phyloP scores from a whole-genome alignment of 192 early-diverging fungal species.

The Linnemannia hyalina region DNA sequence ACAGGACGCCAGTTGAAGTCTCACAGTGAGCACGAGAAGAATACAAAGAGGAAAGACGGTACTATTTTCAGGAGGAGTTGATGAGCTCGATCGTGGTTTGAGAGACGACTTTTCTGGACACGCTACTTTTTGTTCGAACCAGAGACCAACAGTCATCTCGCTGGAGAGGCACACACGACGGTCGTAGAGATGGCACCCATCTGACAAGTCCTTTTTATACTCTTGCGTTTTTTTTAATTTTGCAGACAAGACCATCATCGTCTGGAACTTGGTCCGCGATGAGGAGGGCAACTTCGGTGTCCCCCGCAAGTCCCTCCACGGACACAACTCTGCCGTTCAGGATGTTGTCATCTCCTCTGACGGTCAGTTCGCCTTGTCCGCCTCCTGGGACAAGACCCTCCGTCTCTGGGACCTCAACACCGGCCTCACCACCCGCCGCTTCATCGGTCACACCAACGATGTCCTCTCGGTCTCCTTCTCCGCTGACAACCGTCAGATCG shows the following conservation, averaged over 20 bases:
- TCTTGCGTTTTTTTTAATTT: conserved; percentile 1
- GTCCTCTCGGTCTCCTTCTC: conserved; percentile 99
- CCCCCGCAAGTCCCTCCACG: conserved; percentile 89
- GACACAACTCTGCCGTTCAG: conserved; percentile 99
- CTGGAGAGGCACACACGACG: background rate
- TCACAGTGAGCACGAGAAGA: background rate
- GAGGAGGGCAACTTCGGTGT: conserved; percentile 90
- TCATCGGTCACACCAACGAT: conserved; percentile 98
- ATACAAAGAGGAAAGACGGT: background rate
- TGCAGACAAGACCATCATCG: conserved; percentile 97
- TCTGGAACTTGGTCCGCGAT: conserved; percentile 97
- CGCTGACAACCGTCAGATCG: conserved; percentile 99
- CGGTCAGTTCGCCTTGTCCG: conserved; percentile 98
- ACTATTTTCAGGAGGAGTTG: background rate
- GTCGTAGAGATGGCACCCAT: background rate
- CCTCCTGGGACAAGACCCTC: conserved; percentile 99
- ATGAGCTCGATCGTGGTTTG: background rate
- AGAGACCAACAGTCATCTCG: background rate
- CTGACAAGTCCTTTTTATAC: background rate
- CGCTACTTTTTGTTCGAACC: background rate
- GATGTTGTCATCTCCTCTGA: conserved; percentile 99
- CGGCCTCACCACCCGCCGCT: conserved; percentile 95
- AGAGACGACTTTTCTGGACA: background rate
- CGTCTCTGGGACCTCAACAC: conserved; percentile 99
- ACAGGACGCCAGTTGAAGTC: background rate